Base-by-base conservation (phyloP, 306 rosid species). In the Citrullus amarus region DNA sequence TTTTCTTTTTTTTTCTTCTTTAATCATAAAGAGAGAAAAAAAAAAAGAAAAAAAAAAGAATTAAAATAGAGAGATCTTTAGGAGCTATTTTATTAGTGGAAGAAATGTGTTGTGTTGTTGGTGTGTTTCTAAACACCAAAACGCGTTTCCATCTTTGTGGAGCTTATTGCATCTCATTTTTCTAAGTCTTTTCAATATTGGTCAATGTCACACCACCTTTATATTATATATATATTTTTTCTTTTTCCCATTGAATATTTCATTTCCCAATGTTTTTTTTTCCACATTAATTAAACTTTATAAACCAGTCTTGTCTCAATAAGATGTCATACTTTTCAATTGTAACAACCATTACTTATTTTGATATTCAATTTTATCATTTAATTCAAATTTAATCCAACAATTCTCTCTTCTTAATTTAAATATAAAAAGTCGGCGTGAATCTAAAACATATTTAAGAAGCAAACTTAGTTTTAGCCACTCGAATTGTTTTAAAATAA, bases 61-160 rank as follows among this genome's bases (percentile, higher is more conserved):
- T 6, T 16, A 18, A 67, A 18, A 66, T 4, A 25, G 15, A 81
- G 79, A 22, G 59, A 62, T 34, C 15, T 62, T 57, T 54, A 76
- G 8, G 36, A 25, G 9, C 71, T 61, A 71, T 46, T 71, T 71
- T 44, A 71, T 71, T 28, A 80, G 78, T 81, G 80, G 56, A 75
- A 72, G 28, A 72, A 72, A 72, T 25, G 54, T 66, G 30, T 57
- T 20, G 12, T 63, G 71, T 8, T 38, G 30, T 34, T 16, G 72
- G 1, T 41, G 5, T 70, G n/a, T 70, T 70, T 28, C 14, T 22
- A 8, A 50, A 51, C 77, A 72, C 22, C 44, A 51, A 72, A 25
- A 72, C 77, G 77, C 77, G 77, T 72, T 68, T 72, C 61, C 60
- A 46, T 46, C 6, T 25, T 44, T 46, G 76, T 71, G 76, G 76